A percentile compares a stretch with the other conserved stretches of the same genome.
Evolutionary conservation across 2,329 filamentous ascomycete species (phyloP).

Genomic region (Stylonectria norvegica): DNA sequence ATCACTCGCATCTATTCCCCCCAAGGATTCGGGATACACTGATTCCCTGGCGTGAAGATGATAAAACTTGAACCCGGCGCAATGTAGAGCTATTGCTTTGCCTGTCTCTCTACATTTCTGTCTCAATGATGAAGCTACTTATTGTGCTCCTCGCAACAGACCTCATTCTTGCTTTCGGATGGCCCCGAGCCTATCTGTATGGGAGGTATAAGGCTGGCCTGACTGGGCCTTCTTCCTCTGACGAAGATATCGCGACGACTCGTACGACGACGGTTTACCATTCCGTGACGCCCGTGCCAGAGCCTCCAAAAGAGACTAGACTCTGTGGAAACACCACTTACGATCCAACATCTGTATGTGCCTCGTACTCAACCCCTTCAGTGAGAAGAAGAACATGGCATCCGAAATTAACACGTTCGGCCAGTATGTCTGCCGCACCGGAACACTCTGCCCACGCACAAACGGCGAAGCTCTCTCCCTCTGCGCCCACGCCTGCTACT

Average conservation of each 20-base stretch:
- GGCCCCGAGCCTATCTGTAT: not conserved
- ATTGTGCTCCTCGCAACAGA: not conserved
- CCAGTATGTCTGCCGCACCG: conserved; percentile 31
- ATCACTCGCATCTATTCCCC: too few relatives aligned
- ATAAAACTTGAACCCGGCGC: too few relatives aligned
- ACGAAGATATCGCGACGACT: too few relatives aligned
- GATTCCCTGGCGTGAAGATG: too few relatives aligned
- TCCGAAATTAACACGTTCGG: not conserved
- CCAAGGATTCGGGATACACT: too few relatives aligned
- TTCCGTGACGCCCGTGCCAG: too few relatives aligned
- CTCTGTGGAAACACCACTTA: too few relatives aligned
- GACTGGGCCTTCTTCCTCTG: too few relatives aligned
- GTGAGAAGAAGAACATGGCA: not conserved
- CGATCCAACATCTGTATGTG: not conserved
- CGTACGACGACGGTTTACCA: too few relatives aligned
- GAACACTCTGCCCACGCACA: conserved; percentile 30
- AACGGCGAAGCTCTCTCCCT: conserved; percentile 33
- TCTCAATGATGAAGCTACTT: not conserved
- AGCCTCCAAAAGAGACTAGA: too few relatives aligned
- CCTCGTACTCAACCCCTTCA: not conserved
- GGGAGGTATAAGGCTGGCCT: not conserved
- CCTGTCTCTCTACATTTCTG: too few relatives aligned
- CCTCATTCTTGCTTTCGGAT: not conserved
- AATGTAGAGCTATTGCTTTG: too few relatives aligned
- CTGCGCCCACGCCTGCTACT: conserved; percentile 36